Conservation (phyloP, 345 rosid genomes). For the Atalantia buxifolia region DNA sequence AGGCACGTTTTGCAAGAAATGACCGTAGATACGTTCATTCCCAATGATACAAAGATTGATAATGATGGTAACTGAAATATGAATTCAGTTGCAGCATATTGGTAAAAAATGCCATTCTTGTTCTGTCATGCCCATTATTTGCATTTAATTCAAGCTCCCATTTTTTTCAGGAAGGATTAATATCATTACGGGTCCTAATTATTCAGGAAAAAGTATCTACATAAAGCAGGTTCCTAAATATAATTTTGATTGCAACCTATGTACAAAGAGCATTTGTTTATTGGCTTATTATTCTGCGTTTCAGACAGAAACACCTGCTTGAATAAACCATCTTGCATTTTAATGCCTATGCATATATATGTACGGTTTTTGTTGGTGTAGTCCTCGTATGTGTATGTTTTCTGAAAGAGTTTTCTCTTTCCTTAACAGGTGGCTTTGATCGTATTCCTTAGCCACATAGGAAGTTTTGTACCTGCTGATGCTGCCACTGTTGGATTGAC, state of each 20-base stretch:
- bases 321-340: neutral
- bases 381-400: neutral
- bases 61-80: constrained; percentile 48
- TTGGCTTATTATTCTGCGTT: neutral
- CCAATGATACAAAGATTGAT: constrained; percentile 72
- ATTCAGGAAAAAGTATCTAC: constrained; percentile 96
- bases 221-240: constrained; percentile 68
- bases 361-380: neutral
- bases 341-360: neutral
- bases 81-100: constrained; percentile 9
- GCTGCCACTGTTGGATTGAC: constrained; percentile 93
- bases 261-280: neutral
- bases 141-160: constrained; percentile 12
- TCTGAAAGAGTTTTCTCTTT: constrained; percentile 4
- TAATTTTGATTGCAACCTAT: neutral
- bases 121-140: neutral
- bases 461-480: constrained; percentile 98
- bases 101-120: neutral
- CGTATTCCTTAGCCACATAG: constrained; percentile 93
- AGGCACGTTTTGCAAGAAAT: constrained; percentile 99
- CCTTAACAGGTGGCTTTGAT: constrained; percentile 82
- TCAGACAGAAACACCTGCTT: neutral
- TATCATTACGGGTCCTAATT: constrained; percentile 96
- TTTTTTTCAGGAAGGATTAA: constrained; percentile 62
- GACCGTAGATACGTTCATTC: constrained; percentile 95